Conservation (phyloP, 768 basidiomycete genomes). For the Stropharia rugosoannulata region DNA sequence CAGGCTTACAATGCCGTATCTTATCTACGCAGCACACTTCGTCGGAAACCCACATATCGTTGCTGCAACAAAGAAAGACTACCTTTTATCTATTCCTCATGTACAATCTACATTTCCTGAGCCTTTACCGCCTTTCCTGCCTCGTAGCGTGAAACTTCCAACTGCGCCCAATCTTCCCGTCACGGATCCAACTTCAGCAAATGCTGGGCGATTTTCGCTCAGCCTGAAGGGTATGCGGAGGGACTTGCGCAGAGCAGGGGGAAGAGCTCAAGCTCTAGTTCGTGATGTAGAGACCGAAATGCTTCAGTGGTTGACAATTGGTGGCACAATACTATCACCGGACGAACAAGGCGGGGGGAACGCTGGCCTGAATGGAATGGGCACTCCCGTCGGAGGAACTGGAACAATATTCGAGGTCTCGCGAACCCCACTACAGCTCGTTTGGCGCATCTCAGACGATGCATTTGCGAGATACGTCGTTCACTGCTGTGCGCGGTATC, state of each 20-base stretch:
- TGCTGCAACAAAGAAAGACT: constrained; percentile 58
- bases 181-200: constrained; percentile 52
- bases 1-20: constrained; percentile 3
- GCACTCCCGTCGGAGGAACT: constrained; percentile 49
- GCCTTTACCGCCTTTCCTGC: constrained; percentile 70
- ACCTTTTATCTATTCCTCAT: constrained; percentile 40
- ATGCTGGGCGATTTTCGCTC: constrained; percentile 75
- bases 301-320: constrained; percentile 57
- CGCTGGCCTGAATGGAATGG: constrained; percentile 27
- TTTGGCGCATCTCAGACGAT: constrained; percentile 74
- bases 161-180: constrained; percentile 34
- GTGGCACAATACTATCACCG: constrained; percentile 55
- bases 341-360: constrained; percentile 25
- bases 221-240: constrained; percentile 75
- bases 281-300: constrained; percentile 67
- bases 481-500: constrained; percentile 80
- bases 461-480: constrained; percentile 79
- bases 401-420: constrained; percentile 63
- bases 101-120: constrained; percentile 66
- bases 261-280: constrained; percentile 62
- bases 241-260: constrained; percentile 60
- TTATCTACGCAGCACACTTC: constrained; percentile 55
- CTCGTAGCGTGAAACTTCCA: constrained; percentile 57
- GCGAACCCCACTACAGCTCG: constrained; percentile 61
- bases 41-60: constrained; percentile 72